Base-by-base conservation (phyloP, 2,329 filamentous ascomycete genomes). In the Paracoccidioides brasiliensis region DNA sequence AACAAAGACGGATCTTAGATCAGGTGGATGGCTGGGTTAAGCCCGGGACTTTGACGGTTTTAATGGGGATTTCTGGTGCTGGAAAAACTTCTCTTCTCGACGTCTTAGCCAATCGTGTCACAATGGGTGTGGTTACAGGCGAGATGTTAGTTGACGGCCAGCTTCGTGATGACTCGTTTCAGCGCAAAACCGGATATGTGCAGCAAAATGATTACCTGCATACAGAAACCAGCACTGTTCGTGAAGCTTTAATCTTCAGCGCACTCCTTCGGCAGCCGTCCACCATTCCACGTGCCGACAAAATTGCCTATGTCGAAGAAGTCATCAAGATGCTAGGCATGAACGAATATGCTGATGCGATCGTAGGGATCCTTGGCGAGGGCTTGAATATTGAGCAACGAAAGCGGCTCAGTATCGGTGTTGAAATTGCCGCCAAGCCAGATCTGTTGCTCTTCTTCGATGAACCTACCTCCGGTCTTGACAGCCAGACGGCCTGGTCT, bases 1-100 rank as follows among this genome's bases (percentile, higher is more conserved):
- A 91, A 63, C 73, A 78, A 1, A 80, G 89, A 14, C 82, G 85
- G 45, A 86, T 96, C 64, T 75, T 96, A 57, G 84, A 95, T 63
- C 77, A 93, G 59, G 87, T 95, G 10, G 86, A 94, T 65, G 90
- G 90, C 40, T 96, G 88, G 87, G 89, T 96, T 57, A 93, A 94
- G 71, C 90, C 90, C 3, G 90, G 90, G 57, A 95, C 88, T 14
- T 70, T 95, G 54, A 95, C 90, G 10, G 90, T 88, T 42, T 77
- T 95, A 3, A 95, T 95, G 90, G 79, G 89, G 72, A 88, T 90
- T 6, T 90, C 86, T 37, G 90, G 90, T 62, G 90, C 90, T n/a
- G 90, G 90, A 57, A 96, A 96, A 71, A 96, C 90, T 0, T 95
- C 90, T 0, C 79, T 96, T 33, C 74, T 96, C 37, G 88, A 95